Evolutionary conservation across 495 filamentous ascomycete genomes (phyloP), one percentile per base, ranked within the genome.

Genomic region (Talaromyces stipitatus): DNA sequence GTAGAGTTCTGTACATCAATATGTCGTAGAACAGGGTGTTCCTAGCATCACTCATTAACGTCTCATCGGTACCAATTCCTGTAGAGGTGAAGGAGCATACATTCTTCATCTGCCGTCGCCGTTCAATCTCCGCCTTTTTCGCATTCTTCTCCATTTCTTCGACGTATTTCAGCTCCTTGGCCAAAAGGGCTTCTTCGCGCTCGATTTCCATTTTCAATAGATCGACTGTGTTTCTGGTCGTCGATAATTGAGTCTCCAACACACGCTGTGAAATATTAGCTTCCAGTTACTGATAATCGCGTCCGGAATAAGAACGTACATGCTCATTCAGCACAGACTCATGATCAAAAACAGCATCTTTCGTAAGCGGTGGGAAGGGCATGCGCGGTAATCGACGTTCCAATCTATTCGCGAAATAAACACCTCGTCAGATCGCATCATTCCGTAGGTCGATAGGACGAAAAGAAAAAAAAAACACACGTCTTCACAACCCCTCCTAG

Each of bases 311-410:
- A 28, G 54, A 6, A 57, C 73, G 33, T 66, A 80, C 80, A 62
- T 82, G 83, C 58, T 80, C 76, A 66, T 83, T 78, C 9, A 82
- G 61, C 20, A 83, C 75, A 60, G 75, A 75, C 54, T 86, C 82
- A 55, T 81, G 79, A 61, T 86, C 79, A 60, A 88, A 86, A 58
- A 78, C 71, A 0, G 74, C 68, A 29, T 81, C 82, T 56, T 77
- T 80, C 4, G 80, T 76, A 43, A 74, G 68, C 7, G 76, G 80
- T 2, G 85, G 84, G 58, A 88, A 84, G 28, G 81, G 81, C 72
- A 84, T 79, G 41, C 76, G 72, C 26, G 81, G 79, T 12, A 85
- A 63, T 38, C 75, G 69, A 58, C 71, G 76, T 48, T 67, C 73
- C 38, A 85, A 66, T 55, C 73, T 78, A 46, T 18, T 30, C 53